phyloP scores from a whole-genome alignment of 2,329 filamentous ascomycete species.

The Fusarium subtropicale region DNA sequence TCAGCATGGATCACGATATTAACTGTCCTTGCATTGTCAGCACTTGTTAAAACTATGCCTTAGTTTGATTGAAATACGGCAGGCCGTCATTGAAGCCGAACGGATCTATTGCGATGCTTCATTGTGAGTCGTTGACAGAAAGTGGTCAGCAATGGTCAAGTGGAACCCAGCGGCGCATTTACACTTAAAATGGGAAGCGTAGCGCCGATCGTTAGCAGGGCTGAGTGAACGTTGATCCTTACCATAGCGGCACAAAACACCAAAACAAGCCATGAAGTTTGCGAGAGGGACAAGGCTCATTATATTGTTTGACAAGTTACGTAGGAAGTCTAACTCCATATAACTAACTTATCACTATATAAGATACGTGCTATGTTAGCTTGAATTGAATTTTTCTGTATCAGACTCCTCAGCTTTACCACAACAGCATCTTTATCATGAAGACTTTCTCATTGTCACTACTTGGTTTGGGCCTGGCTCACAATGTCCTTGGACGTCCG shows the following conservation, averaged over 20 bases:
- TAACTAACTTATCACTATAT: neutral
- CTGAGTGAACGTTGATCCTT: neutral
- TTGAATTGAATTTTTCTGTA: fast-evolving
- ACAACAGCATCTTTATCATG: neutral
- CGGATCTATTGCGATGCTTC: neutral
- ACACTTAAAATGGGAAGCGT: neutral
- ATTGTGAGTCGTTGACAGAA: neutral
- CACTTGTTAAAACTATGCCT: neutral
- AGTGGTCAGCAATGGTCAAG: neutral
- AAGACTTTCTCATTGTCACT: neutral
- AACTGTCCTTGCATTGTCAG: neutral
- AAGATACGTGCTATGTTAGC: neutral
- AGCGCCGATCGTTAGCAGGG: neutral
- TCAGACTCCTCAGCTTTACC: neutral
- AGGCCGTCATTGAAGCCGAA: neutral
- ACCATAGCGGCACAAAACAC: neutral
- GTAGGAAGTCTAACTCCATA: neutral
- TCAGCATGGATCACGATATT: fast-evolving
- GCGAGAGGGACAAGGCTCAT: neutral
- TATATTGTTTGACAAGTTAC: neutral
- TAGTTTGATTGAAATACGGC: neutral
- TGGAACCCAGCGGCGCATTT: neutral
- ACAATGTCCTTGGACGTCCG: neutral
- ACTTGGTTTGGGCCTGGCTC: neutral
- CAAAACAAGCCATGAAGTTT: neutral